Base-by-base conservation (phyloP, 169 alveolate species). In the Cryptosporidium viatorum region DNA sequence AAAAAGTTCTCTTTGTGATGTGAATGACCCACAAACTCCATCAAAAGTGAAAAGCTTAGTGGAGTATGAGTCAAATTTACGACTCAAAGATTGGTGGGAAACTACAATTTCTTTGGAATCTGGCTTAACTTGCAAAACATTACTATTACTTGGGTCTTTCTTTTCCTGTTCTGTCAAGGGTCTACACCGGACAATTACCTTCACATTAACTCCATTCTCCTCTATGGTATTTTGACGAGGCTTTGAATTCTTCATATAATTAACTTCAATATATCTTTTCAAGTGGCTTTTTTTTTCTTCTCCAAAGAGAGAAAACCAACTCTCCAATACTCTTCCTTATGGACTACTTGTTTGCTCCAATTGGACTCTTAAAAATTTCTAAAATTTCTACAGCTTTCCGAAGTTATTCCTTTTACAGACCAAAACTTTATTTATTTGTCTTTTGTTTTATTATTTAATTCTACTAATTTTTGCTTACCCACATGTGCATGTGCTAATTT, bases 141-240 rank as follows among this genome's bases (percentile, higher is more conserved):
- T 84, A 84, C 33, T 52, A 84, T 92, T 71, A 58, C 94, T 85
- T 43, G 96, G 94, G 70, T 94, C 95, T 71, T 89, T 92, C 74
- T 85, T 91, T 84, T 95, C 98, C 60, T 92, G 92, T 18, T 92
- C 93, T 23, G 93, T 86, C 84, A 94, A 71, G 2, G 98, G 98
- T 41, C 98, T 84, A 55, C 98, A 95, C 37, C 98, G 86, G 18
- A 95, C 95, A 8, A 93, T 94, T n/a, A 94, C 97, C 85, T 92
- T 92, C 55, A 92, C 92, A 84, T 92, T 92, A 9, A 92, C 92
- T 16, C 94, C 92, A 71, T 92, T 92, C 37, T 87, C 60, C 55
- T 86, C 89, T 6, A 48, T 45, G 8, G 50, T 48, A 33, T 80
- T 80, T 16, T 43, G 75, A 6, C 75, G 73, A 21, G 75, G 69